A percentile compares a stretch with the other conserved stretches of the same genome.
These are phyloP conservation scores for Fragilaria radians DNA, from an alignment of 108 stramenopile species.

Conservation along the genomic window DNA sequence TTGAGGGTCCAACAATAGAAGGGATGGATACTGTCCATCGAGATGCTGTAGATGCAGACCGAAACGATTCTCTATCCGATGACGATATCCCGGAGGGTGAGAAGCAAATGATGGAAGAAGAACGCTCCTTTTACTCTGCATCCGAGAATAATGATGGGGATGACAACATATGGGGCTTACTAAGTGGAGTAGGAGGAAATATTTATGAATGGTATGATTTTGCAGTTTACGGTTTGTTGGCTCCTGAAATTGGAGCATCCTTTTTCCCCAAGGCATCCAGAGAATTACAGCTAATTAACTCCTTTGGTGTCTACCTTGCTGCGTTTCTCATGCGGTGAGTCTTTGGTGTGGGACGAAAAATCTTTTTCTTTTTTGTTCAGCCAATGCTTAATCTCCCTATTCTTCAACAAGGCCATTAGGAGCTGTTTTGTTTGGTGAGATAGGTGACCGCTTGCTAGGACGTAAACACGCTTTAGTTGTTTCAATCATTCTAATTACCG, in stretches of 20 bases:
- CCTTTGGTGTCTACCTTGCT: slow-evolving; percentile 81
- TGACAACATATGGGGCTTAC: slow-evolving; percentile 68
- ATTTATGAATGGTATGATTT: slow-evolving; percentile 87
- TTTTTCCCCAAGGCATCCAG: slow-evolving; percentile 72
- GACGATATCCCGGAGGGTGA: slow-evolving; percentile 20
- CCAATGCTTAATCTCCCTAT: not conserved
- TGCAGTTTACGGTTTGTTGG: slow-evolving; percentile 76
- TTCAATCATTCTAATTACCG: slow-evolving; percentile 58
- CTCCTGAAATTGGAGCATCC: slow-evolving; percentile 58
- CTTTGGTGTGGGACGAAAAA: slow-evolving; percentile 11
- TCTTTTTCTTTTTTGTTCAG: slow-evolving; percentile 19
- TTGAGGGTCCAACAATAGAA: slow-evolving; percentile 1
- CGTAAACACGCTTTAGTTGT: slow-evolving; percentile 58
- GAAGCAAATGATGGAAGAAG: slow-evolving; percentile 39
- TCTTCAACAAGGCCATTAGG: slow-evolving; percentile 28
- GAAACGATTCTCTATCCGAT: not conserved
- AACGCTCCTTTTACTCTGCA: slow-evolving; percentile 43
- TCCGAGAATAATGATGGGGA: slow-evolving; percentile 50
- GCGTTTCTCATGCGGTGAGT: slow-evolving; percentile 76
- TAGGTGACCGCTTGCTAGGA: slow-evolving; percentile 61
- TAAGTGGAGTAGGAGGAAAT: slow-evolving; percentile 60
- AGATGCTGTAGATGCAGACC: not conserved
- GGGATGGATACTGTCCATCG: slow-evolving; percentile 7
- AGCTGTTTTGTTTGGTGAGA: slow-evolving; percentile 61
- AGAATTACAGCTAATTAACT: slow-evolving; percentile 51